Percentiles rank a stretch among this genome's conserved stretches.
Evolutionary conservation across 1,139 yeast genomes (phyloP).

Genomic region (Diutina mesorugosa): DNA sequence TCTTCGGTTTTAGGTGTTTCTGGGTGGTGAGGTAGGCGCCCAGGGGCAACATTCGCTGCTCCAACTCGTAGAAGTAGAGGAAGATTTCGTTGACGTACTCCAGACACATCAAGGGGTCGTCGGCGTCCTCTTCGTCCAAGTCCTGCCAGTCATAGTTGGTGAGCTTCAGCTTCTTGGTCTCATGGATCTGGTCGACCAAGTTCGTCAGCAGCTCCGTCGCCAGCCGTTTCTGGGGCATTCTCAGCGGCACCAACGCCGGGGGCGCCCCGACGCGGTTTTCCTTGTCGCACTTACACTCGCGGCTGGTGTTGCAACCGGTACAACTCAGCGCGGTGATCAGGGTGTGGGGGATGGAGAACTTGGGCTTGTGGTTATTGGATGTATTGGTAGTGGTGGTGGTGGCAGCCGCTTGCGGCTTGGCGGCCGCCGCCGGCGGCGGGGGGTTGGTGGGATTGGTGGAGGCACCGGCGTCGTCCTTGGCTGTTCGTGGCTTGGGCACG

Average conservation of each 20-base stretch:
- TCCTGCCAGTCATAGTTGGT: slow-evolving; percentile 68
- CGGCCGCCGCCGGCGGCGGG: background rate
- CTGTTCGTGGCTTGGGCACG: background rate
- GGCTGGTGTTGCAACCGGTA: background rate
- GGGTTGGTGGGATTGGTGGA: background rate
- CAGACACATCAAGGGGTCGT: slow-evolving; percentile 90
- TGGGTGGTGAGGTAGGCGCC: slow-evolving; percentile 65
- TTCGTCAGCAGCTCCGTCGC: slow-evolving; percentile 44
- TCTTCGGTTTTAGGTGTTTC: slow-evolving; percentile 65
- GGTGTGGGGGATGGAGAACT: slow-evolving; percentile 2
- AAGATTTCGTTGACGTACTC: slow-evolving; percentile 88
- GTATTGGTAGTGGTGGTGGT: background rate
- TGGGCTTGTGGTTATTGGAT: background rate
- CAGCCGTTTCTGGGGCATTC: slow-evolving; percentile 43
- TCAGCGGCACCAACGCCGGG: slow-evolving; percentile 15
- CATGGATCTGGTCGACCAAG: slow-evolving; percentile 30
- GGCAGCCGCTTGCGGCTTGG: background rate
- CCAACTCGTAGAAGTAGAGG: slow-evolving; percentile 64
- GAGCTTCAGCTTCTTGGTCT: slow-evolving; percentile 21
- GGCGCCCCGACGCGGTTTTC: background rate
- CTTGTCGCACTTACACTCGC: background rate
- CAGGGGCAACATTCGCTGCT: slow-evolving; percentile 66
- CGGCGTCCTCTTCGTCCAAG: slow-evolving; percentile 78
- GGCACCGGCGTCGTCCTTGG: background rate
- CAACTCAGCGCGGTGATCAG: background rate